Evolutionary conservation across 2,329 filamentous ascomycete species (phyloP).

Genomic region (Elsinoe ampelina): DNA sequence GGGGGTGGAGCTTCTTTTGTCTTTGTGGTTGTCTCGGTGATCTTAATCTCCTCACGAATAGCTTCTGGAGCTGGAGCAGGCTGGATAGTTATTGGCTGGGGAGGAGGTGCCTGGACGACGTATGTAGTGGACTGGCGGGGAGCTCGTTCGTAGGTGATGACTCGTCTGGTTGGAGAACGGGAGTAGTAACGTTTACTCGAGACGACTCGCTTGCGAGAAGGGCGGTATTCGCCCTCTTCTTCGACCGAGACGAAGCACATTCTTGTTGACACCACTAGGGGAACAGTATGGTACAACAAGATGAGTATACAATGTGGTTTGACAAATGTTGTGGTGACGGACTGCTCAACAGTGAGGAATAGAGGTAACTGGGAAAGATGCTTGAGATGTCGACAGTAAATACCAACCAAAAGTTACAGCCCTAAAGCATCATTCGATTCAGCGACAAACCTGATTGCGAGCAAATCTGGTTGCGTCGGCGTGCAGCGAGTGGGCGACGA

Average conservation of each 20-base stretch:
- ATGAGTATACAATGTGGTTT: slow-evolving; percentile 4
- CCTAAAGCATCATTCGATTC: slow-evolving; percentile 8
- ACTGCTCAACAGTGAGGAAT: neutral
- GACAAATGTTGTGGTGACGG: neutral
- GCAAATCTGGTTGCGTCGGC: slow-evolving; percentile 2
- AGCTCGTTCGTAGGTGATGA: slow-evolving; percentile 13
- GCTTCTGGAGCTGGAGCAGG: slow-evolving; percentile 24
- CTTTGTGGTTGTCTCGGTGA: slow-evolving; percentile 26
- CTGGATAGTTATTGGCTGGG: slow-evolving; percentile 32
- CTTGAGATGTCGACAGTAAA: neutral
- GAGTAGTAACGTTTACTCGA: slow-evolving; percentile 25
- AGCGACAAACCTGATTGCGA: slow-evolving; percentile 4
- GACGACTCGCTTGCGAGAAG: slow-evolving; percentile 25
- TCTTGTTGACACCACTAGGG: slow-evolving; percentile 17
- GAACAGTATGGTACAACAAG: neutral
- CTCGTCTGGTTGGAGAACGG: slow-evolving; percentile 18
- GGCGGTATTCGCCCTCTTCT: slow-evolving; percentile 34
- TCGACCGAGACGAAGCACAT: slow-evolving; percentile 42
- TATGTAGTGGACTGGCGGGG: slow-evolving; percentile 17
- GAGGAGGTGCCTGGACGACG: slow-evolving; percentile 32
- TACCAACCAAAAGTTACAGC: neutral
- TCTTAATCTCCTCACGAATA: slow-evolving; percentile 20
- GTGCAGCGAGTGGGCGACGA: neutral
- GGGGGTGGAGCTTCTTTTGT: neutral
- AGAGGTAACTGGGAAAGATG: neutral